Percentiles rank a stretch among this genome's conserved stretches.
phyloP scores from a whole-genome alignment of 2,329 filamentous ascomycete species.

The Coccinonectria pachysandricola region DNA sequence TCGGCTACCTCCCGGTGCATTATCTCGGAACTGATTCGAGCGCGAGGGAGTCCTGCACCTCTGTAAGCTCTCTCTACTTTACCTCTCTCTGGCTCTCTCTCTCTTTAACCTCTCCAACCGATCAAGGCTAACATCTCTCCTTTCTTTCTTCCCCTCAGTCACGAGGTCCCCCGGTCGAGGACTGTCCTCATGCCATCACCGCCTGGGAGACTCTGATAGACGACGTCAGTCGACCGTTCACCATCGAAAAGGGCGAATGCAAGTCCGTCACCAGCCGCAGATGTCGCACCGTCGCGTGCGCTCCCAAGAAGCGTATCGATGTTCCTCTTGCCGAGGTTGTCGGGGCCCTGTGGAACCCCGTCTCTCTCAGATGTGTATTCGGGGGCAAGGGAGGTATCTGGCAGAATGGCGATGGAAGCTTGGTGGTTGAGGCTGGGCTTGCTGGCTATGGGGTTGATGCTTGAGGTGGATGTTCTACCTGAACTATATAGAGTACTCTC shows the following conservation, averaged over 20 bases:
- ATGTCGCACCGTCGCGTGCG: constrained; percentile 12
- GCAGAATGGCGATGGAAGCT: constrained; percentile 6
- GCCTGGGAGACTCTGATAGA: constrained; percentile 5
- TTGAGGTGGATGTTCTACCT: too few species aligned
- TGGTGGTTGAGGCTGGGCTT: constrained; percentile 11
- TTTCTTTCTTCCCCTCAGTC: too few species aligned
- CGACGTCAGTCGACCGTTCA: constrained; percentile 2
- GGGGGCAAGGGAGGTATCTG: constrained; percentile 13
- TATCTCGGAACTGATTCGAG: too few species aligned
- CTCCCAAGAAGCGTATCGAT: constrained; percentile 3
- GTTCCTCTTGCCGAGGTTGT: constrained; percentile 4
- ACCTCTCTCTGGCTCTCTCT: too few species aligned
- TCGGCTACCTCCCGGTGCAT: too few species aligned
- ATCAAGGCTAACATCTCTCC: too few species aligned
- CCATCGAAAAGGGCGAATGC: constrained; percentile 7
- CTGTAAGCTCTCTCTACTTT: too few species aligned
- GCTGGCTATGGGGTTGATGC: too few species aligned
- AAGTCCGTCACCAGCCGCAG: constrained; percentile 2
- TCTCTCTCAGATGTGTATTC: constrained; percentile 12
- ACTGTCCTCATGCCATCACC: constrained; percentile 11
- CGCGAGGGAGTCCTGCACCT: too few species aligned
- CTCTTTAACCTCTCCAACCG: too few species aligned
- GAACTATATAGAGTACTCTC: too few species aligned
- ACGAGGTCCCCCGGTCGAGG: too few species aligned
- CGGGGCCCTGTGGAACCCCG: constrained; percentile 15